Percentiles rank a stretch among this genome's conserved stretches.
These are phyloP conservation scores for Laetiporus sulphureus DNA, from an alignment of 1,284 basidiomycete genomes.

Conservation along the genomic window DNA sequence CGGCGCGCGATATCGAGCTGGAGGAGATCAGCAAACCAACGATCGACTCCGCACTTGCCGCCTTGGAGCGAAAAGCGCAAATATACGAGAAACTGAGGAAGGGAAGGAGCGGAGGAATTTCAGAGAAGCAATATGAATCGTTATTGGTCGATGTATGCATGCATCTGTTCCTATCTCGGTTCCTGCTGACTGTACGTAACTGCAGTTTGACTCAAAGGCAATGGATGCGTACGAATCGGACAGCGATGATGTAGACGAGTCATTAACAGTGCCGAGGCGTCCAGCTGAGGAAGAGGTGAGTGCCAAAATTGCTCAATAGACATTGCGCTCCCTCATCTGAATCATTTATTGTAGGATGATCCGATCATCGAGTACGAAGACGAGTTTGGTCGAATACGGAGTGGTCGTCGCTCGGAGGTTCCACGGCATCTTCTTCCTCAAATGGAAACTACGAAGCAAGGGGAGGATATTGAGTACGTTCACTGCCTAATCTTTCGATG, in stretches of 20 bases:
- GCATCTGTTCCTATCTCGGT: not conserved
- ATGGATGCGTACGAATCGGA: constrained; percentile 53
- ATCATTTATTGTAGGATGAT: constrained; percentile 42
- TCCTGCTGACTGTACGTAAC: not conserved
- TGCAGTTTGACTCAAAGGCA: constrained; percentile 68
- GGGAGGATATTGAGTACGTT: constrained; percentile 23
- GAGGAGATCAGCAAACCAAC: constrained; percentile 62
- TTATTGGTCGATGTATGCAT: constrained; percentile 78
- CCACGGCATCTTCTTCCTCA: constrained; percentile 55
- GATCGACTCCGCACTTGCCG: constrained; percentile 58
- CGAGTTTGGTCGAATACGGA: constrained; percentile 76
- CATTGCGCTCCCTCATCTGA: not conserved
- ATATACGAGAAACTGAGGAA: constrained; percentile 77
- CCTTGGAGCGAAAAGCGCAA: constrained; percentile 73
- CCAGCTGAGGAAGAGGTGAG: constrained; percentile 37
- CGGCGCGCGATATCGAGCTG: constrained; percentile 58
- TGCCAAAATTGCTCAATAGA: constrained; percentile 1
- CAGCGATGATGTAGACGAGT: constrained; percentile 72
- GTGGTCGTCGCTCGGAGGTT: constrained; percentile 65
- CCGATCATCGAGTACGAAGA: constrained; percentile 81
- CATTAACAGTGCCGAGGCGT: constrained; percentile 47
- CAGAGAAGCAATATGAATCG: constrained; percentile 68
- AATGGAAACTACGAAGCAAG: constrained; percentile 16
- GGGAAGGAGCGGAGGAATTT: constrained; percentile 78
- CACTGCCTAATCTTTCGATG: not conserved